Percentiles rank a stretch among this genome's conserved stretches.
phyloP scores from a whole-genome alignment of 2,329 filamentous ascomycete species.

The Claviceps lovelessii region DNA sequence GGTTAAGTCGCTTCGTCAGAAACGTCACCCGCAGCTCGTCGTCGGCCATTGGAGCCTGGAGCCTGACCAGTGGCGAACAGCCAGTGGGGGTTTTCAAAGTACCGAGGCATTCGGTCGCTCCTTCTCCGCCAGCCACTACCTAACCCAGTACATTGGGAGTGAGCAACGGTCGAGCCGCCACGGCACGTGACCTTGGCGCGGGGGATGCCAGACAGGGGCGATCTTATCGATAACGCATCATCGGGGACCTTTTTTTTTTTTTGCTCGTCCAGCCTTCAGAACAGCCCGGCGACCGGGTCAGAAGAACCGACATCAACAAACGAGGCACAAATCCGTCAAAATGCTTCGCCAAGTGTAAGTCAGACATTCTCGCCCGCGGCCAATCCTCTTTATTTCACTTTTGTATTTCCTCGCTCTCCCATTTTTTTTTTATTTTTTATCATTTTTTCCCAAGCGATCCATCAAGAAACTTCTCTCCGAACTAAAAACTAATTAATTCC shows the following conservation, averaged over 20 bases:
- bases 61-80: too few relatives aligned
- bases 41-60: too few relatives aligned
- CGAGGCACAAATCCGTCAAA: conserved; percentile 8
- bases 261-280: conserved; percentile 8
- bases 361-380: not conserved
- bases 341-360: conserved; percentile 38
- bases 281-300: not conserved
- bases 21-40: not conserved
- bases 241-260: conserved; percentile 6
- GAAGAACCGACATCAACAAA: not conserved
- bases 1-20: not conserved
- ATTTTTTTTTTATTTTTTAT: not conserved
- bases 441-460: too few relatives aligned
- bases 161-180: too few relatives aligned
- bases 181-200: not conserved
- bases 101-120: not conserved
- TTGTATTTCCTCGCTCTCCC: too few relatives aligned
- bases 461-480: too few relatives aligned
- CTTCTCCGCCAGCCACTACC: too few relatives aligned
- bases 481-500: too few relatives aligned
- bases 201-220: not conserved
- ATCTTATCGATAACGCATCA: conserved; percentile 21
- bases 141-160: too few relatives aligned
- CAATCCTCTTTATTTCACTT: too few relatives aligned
- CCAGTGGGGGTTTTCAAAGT: not conserved